phyloP scores from a whole-genome alignment of 2,329 filamentous ascomycete genomes.

The Apiospora arundinis region DNA sequence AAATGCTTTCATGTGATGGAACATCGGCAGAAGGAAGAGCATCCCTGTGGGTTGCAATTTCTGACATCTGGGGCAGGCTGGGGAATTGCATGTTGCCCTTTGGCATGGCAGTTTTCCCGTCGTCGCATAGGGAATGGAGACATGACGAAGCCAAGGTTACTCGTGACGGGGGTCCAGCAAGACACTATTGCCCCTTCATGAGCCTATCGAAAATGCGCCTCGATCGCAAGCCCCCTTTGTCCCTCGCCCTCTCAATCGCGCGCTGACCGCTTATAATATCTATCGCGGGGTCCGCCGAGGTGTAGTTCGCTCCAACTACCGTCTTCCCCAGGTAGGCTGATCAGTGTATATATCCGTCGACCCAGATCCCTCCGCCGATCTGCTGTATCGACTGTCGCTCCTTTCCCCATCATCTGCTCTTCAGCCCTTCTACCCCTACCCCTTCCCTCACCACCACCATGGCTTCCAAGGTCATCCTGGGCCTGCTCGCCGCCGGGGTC shows the following conservation, averaged over 20 bases:
- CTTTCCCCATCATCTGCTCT: not conserved
- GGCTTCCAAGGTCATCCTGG: slow-evolving; percentile 12
- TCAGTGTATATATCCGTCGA: slow-evolving; percentile 9
- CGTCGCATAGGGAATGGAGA: not conserved
- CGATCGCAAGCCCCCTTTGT: not conserved
- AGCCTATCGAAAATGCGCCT: not conserved
- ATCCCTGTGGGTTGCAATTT: not conserved
- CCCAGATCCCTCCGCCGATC: slow-evolving; percentile 2
- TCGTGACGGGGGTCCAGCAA: not conserved
- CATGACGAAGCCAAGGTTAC: not conserved
- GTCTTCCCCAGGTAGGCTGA: not conserved
- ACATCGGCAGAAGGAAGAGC: not conserved
- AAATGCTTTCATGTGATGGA: not conserved
- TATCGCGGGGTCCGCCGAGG: not conserved
- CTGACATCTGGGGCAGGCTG: not conserved
- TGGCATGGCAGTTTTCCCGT: not conserved
- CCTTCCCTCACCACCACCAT: not conserved
- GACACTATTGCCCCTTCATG: not conserved
- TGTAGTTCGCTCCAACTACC: not conserved
- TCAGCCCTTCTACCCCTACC: not conserved
- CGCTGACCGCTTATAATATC: not conserved
- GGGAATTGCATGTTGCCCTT: not conserved
- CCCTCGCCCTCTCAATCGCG: not conserved
- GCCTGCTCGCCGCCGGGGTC: not conserved
- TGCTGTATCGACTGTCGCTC: slow-evolving; percentile 8